Percentiles rank a stretch among this genome's conserved stretches.
phyloP scores from a whole-genome alignment of 257 asterid genomes.

The Paulownia fortunei region DNA sequence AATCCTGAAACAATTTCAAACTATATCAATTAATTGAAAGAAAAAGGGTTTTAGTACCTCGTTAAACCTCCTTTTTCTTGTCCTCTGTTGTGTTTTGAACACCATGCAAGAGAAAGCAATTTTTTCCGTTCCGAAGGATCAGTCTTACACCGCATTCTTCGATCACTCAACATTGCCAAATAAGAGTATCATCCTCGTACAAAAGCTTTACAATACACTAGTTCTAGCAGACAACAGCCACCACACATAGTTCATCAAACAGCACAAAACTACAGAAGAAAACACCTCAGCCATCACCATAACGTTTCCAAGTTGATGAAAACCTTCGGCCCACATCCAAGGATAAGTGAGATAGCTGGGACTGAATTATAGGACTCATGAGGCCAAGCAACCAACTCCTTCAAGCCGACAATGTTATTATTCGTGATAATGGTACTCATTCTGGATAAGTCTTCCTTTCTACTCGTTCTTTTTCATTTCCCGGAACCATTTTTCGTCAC shows the following conservation, averaged over 20 bases:
- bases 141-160: background rate
- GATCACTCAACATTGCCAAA: background rate
- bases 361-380: background rate
- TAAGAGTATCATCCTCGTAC: conserved; percentile 6
- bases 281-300: background rate
- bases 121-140: no score
- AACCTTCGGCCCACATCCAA: background rate
- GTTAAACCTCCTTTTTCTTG: no score
- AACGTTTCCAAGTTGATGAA: background rate
- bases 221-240: background rate
- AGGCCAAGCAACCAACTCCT: background rate
- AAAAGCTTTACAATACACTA: conserved; percentile 23
- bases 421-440: background rate
- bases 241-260: conserved; percentile 2
- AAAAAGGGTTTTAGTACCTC: no score
- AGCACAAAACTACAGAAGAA: conserved; percentile 18
- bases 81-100: no score
- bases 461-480: conserved; percentile 53
- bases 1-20: no score
- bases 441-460: background rate
- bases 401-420: no score
- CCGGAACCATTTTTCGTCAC: conserved; percentile 45
- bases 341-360: background rate
- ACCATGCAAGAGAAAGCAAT: no score
- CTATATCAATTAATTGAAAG: no score